Evolutionary conservation across 2,329 filamentous ascomycete genomes (phyloP).

Genomic region (Kalaharituber pfeilii): DNA sequence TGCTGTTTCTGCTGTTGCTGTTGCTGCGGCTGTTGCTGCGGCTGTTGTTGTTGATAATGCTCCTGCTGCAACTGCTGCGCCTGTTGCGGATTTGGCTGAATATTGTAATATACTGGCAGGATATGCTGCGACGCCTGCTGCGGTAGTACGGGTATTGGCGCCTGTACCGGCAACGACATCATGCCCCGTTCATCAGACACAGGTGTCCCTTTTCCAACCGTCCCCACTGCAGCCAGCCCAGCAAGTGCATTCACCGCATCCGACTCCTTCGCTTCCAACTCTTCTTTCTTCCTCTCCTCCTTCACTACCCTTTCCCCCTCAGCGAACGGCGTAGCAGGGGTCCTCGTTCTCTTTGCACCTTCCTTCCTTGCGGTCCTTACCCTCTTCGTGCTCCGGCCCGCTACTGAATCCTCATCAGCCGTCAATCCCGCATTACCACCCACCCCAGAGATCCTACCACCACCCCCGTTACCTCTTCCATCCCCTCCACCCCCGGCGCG

Average conservation of each 20-base stretch:
- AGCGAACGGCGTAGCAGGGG: neutral
- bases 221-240: slow-evolving; percentile 6
- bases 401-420: slow-evolving; percentile 14
- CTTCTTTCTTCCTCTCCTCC: slow-evolving; percentile 19
- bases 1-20: neutral
- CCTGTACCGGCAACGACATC: slow-evolving; percentile 4
- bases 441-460: slow-evolving; percentile 9
- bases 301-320: slow-evolving; percentile 14
- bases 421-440: slow-evolving; percentile 10
- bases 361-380: neutral
- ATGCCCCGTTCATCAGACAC: neutral
- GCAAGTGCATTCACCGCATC: slow-evolving; percentile 15
- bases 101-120: neutral
- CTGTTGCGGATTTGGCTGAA: slow-evolving; percentile 9
- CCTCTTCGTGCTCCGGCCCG: slow-evolving; percentile 14
- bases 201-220: neutral
- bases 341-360: neutral
- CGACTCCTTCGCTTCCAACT: slow-evolving; percentile 11
- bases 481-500: slow-evolving; percentile 4
- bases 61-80: neutral
- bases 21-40: neutral
- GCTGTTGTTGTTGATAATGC: neutral
- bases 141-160: neutral
- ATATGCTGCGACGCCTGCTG: neutral
- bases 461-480: slow-evolving; percentile 5